phyloP scores from a whole-genome alignment of 2,329 filamentous ascomycete genomes.

The Sporothrix pseudoabietina region DNA sequence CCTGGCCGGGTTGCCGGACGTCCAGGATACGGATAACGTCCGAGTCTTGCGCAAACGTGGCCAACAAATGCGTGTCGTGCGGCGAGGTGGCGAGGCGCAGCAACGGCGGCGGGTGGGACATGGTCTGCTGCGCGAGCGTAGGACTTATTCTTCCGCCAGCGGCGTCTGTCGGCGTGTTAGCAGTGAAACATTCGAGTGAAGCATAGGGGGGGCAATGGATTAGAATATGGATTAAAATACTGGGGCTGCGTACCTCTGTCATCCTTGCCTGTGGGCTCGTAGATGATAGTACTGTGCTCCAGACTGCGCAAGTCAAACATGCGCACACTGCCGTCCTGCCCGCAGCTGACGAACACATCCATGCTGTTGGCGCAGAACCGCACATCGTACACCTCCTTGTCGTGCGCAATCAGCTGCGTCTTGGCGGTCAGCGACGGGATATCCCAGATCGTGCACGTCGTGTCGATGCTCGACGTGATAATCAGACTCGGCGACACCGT shows the following conservation, averaged over 20 bases:
- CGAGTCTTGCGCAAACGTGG: constrained; percentile 95
- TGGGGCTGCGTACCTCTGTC: constrained; percentile 59
- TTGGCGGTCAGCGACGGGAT: constrained; percentile 97
- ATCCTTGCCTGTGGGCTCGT: constrained; percentile 90
- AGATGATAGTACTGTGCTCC: constrained; percentile 98
- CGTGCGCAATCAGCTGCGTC: constrained; percentile 96
- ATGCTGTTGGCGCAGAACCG: constrained; percentile 97
- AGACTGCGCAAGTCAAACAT: constrained; percentile 98
- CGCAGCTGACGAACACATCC: constrained; percentile 98
- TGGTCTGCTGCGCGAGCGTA: constrained; percentile 74
- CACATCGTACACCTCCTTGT: constrained; percentile 98
- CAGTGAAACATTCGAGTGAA: no score
- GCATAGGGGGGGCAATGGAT: no score
- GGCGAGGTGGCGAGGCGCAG: constrained; percentile 85
- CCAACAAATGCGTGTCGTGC: constrained; percentile 90
- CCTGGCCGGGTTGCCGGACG: constrained; percentile 93
- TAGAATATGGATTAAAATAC: no score
- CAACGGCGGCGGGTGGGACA: constrained; percentile 74
- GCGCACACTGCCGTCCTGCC: constrained; percentile 93
- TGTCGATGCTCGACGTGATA: constrained; percentile 98
- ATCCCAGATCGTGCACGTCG: constrained; percentile 99
- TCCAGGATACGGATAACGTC: constrained; percentile 92
- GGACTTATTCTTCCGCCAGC: constrained; percentile 69
- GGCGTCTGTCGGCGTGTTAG: constrained; percentile 46
- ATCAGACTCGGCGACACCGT: constrained; percentile 95